These are phyloP conservation scores for Acorus gramineus DNA, from an alignment of 106 monocot species.

Conservation along the genomic window DNA sequence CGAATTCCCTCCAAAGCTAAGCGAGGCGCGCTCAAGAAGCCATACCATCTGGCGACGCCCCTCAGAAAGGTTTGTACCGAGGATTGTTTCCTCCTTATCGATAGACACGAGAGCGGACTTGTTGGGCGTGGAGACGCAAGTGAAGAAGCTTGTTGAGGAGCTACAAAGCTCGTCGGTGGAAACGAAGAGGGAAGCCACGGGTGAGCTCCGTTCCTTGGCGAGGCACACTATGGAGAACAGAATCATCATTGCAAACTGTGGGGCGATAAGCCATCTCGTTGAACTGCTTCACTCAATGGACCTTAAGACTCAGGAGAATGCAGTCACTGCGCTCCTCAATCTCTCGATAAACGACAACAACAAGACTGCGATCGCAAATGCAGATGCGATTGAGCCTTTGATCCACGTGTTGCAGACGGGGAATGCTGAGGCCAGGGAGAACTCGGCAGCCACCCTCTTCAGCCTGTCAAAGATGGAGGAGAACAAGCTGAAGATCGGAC, in stretches of 20 bases:
- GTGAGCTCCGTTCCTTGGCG: slow-evolving; percentile 56
- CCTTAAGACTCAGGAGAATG: slow-evolving; percentile 61
- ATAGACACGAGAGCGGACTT: slow-evolving; percentile 48
- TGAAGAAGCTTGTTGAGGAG: slow-evolving; percentile 50
- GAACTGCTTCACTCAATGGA: slow-evolving; percentile 60
- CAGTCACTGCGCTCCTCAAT: slow-evolving; percentile 82
- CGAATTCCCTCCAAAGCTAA: slow-evolving; percentile 20
- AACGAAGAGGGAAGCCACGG: slow-evolving; percentile 48
- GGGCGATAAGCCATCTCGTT: slow-evolving; percentile 59
- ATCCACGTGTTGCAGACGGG: slow-evolving; percentile 79
- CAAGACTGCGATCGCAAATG: slow-evolving; percentile 67
- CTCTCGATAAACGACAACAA: slow-evolving; percentile 96
- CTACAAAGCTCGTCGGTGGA: slow-evolving; percentile 58
- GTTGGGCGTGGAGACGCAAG: slow-evolving; percentile 45
- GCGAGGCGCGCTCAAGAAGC: slow-evolving; percentile 38
- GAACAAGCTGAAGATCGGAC: slow-evolving; percentile 77
- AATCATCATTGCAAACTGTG: slow-evolving; percentile 69
- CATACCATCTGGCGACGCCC: slow-evolving; percentile 41
- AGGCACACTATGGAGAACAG: slow-evolving; percentile 79
- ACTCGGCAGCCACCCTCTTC: slow-evolving; percentile 87
- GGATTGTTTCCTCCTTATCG: slow-evolving; percentile 44
- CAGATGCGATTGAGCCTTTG: slow-evolving; percentile 75
- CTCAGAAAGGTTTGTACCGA: slow-evolving; percentile 45
- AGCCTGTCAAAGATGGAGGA: slow-evolving; percentile 90
- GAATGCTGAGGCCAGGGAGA: slow-evolving; percentile 83